Evolutionary conservation across 306 rosid species (phyloP).

Genomic region (Cajanus cajan): DNA sequence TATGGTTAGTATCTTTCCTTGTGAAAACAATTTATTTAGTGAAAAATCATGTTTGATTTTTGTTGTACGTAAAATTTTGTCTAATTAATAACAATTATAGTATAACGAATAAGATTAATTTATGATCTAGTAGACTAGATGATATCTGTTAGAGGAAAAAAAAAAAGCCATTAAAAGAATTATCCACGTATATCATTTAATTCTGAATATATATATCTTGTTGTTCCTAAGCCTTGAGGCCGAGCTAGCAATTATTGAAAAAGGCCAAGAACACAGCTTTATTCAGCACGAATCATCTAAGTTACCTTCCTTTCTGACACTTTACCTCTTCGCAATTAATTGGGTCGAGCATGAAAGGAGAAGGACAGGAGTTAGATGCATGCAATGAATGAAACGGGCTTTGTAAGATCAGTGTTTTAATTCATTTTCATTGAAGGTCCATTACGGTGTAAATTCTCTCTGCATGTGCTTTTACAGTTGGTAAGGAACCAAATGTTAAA

Average conservation of each 20-base stretch:
- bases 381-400: slow-evolving; percentile 13
- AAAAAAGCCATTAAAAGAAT: neutral
- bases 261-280: slow-evolving; percentile 1
- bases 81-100: no score
- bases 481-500: neutral
- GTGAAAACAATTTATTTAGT: no score
- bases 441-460: slow-evolving; percentile 9
- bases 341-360: neutral
- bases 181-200: slow-evolving; percentile 1
- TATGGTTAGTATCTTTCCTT: no score
- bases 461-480: neutral
- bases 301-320: slow-evolving; percentile 29
- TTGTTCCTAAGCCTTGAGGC: neutral
- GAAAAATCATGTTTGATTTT: no score
- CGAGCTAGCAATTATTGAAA: neutral
- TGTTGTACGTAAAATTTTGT: no score
- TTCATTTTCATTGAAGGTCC: slow-evolving; percentile 1
- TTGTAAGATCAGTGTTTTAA: neutral
- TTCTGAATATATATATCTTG: neutral
- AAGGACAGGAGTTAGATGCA: slow-evolving; percentile 25
- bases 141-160: no score
- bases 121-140: no score
- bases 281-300: neutral
- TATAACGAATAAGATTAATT: no score
- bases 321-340: slow-evolving; percentile 17